Evolutionary conservation across 768 basidiomycete species (phyloP), one percentile per base, ranked within the genome.

Genomic region (Lactarius quietus): DNA sequence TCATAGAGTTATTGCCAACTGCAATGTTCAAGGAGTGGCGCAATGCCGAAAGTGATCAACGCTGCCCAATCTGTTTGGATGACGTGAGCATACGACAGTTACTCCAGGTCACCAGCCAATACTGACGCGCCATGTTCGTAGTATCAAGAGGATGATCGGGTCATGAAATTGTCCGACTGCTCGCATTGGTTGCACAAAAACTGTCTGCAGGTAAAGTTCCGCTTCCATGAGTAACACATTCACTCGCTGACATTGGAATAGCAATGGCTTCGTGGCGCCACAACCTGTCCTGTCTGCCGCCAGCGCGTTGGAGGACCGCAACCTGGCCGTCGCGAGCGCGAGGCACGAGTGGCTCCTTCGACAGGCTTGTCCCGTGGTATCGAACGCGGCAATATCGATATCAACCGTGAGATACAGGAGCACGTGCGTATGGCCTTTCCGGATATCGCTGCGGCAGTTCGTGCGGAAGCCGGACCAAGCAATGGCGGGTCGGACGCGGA

Each of bases 41-140:
- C 7, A 73, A 79, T 1, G 69, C 72, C 6, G 87, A 86, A 43
- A 85, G 86, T 62, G 91, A 93, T 68, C 78, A 83, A 62, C 81
- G 90, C 53, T 93, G 92, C 74, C 90, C 92, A 2, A 93, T 93
- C 60, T 93, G 92, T 72, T 75, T 93, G 68, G 91, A 93, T 67
- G 91, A 93, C 75, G 91, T 91, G 71, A 60, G 89, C 81, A 1
- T 18, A 6, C 61, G 65, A 33, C 43, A 17, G 17, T 41, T 8
- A 17, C 54, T 67, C 12, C n/a, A 60, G n/a, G 53, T 38, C 58
- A 62, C 43, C 33, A n/a, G n/a, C n/a, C n/a, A 71, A 48, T 3
- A 51, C 33, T 69, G 52, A 63, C 54, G 54, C 20, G 33, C 33
- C 23, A 9, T n/a, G n/a, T 53, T 66, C 55, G 6, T 61, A 93